These are phyloP conservation scores for Aspergillus nidulans DNA, from an alignment of 495 filamentous ascomycete genomes.

Conservation along the genomic window DNA sequence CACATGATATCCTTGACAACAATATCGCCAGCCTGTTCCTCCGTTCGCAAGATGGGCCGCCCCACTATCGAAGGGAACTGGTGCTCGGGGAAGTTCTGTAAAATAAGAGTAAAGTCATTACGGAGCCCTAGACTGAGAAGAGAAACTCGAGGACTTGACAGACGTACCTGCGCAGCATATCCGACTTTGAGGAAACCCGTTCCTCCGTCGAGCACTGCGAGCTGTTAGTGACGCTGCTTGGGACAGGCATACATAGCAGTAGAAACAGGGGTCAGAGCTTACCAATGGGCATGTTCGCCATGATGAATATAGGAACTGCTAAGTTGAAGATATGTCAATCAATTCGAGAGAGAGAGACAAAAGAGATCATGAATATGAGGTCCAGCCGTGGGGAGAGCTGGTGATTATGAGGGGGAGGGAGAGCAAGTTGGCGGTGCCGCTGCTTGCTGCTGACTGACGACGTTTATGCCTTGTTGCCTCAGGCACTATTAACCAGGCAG, in stretches of 20 bases:
- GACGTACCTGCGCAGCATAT: constrained; percentile 76
- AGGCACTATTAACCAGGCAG: neutral
- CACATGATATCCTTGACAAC: constrained; percentile 99
- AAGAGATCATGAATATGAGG: constrained; percentile 14
- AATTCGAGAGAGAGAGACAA: constrained; percentile 23
- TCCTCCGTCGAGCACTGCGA: constrained; percentile 94
- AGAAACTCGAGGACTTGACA: constrained; percentile 16
- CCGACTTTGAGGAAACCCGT: constrained; percentile 99
- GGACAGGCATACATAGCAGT: constrained; percentile 12
- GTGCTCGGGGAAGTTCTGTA: constrained; percentile 93
- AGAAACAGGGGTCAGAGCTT: constrained; percentile 21
- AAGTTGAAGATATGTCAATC: constrained; percentile 7
- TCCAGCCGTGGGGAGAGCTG: constrained; percentile 12
- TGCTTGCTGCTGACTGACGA: constrained; percentile 5
- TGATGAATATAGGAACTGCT: constrained; percentile 29
- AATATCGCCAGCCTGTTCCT: constrained; percentile 74
- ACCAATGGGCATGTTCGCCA: constrained; percentile 74
- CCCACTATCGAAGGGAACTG: constrained; percentile 98
- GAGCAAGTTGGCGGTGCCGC: constrained; percentile 10
- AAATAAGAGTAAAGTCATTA: constrained; percentile 9
- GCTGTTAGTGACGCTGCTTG: constrained; percentile 20
- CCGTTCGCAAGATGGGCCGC: constrained; percentile 92
- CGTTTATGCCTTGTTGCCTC: constrained; percentile 13
- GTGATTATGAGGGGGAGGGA: constrained; percentile 13
- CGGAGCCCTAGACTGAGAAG: constrained; percentile 6